Evolutionary conservation across 2,329 filamentous ascomycete species (phyloP).

Genomic region (Verticillium alfalfae): DNA sequence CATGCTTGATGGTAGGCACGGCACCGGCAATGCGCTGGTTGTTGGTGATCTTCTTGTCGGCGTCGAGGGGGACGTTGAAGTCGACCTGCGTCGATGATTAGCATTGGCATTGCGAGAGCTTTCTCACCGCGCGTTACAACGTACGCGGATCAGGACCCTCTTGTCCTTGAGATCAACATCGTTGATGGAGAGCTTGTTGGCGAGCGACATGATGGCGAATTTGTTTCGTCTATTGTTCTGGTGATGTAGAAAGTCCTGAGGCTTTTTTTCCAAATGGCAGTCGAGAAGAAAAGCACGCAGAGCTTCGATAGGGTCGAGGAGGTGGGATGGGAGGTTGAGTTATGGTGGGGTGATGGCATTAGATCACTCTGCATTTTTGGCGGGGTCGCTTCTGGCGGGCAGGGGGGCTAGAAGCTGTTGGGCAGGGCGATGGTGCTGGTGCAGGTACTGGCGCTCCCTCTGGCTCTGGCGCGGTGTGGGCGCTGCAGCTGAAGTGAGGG

Average conservation of each 20-base stretch:
- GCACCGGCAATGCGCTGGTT: conserved; percentile 97
- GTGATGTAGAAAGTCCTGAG: conserved; percentile 14
- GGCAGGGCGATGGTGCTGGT: no score
- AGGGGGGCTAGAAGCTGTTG: conserved; percentile 4
- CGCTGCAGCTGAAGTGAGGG: not conserved
- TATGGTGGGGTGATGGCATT: conserved; percentile 15
- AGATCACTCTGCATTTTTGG: conserved; percentile 16
- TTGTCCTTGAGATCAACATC: conserved; percentile 98
- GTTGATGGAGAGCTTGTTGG: conserved; percentile 94
- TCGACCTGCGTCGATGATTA: conserved; percentile 63
- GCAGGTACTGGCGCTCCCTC: no score
- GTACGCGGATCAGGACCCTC: conserved; percentile 92
- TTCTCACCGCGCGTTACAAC: conserved; percentile 25
- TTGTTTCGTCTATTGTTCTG: conserved; percentile 9
- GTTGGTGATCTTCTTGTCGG: conserved; percentile 92
- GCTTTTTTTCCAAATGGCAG: conserved; percentile 10
- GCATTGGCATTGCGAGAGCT: not conserved
- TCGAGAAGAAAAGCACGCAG: conserved; percentile 7
- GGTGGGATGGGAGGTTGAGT: conserved; percentile 3
- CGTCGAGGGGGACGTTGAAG: conserved; percentile 98
- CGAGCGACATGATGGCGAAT: conserved; percentile 77
- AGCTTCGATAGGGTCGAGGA: conserved; percentile 13
- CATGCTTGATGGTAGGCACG: conserved; percentile 91
- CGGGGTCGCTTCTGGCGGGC: conserved; percentile 9
- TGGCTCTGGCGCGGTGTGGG: no score